Conservation (phyloP, 768 basidiomycete genomes). For the Agrocybe pediades region DNA sequence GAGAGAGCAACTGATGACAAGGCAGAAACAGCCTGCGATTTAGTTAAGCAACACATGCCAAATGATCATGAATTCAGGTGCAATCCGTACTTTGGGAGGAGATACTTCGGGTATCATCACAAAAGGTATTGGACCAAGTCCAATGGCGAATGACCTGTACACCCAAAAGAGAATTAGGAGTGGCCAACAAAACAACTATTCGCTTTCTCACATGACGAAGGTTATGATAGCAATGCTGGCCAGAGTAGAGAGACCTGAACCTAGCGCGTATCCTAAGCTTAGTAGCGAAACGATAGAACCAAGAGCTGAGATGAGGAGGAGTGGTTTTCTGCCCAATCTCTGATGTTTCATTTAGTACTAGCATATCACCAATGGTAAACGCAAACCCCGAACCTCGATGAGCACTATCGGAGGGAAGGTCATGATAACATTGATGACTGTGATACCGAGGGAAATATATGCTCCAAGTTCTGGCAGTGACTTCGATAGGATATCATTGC, state of each 20-base stretch:
- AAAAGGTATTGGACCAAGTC: constrained; percentile 91
- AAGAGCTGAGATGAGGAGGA: constrained; percentile 66
- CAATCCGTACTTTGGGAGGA: constrained; percentile 62
- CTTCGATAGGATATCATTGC: constrained; percentile 82
- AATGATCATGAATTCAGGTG: not conserved
- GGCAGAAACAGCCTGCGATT: constrained; percentile 70
- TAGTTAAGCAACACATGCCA: constrained; percentile 3
- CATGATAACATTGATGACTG: constrained; percentile 81
- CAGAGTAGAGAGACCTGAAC: constrained; percentile 57
- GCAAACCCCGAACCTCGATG: constrained; percentile 61
- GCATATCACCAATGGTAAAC: constrained; percentile 13
- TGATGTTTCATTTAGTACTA: constrained; percentile 28
- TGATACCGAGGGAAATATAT: constrained; percentile 83
- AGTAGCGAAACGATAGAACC: constrained; percentile 70
- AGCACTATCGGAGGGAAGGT: constrained; percentile 86
- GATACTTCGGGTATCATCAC: constrained; percentile 91
- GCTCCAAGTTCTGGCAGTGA: constrained; percentile 79
- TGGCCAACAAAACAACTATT: not conserved
- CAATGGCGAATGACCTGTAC: constrained; percentile 82
- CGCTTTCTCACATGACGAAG: constrained; percentile 81
- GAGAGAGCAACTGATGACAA: constrained; percentile 77
- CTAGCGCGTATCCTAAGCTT: constrained; percentile 69
- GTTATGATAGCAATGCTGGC: constrained; percentile 75
- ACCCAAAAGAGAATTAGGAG: not conserved
- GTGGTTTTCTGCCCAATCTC: constrained; percentile 71